A percentile compares a stretch with the other conserved stretches of the same genome.
Evolutionary conservation across 2,329 filamentous ascomycete genomes (phyloP).

Genomic region (Aureobasidium sp.): DNA sequence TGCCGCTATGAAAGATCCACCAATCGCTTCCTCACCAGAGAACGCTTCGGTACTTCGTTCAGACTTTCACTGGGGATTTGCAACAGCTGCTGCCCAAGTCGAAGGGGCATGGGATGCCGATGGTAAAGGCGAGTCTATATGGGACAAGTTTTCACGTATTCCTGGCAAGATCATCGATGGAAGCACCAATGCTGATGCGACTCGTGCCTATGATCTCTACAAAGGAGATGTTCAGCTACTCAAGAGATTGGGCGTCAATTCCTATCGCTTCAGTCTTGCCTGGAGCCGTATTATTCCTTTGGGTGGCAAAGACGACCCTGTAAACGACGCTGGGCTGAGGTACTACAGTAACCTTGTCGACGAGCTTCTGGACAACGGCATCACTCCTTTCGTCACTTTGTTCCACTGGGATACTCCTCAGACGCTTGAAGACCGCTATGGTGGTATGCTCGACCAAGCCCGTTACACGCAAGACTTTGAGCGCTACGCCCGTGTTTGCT

Average conservation of each 20-base stretch:
- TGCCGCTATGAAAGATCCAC: background rate
- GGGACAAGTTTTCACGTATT: constrained; percentile 29
- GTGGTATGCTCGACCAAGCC: constrained; percentile 30
- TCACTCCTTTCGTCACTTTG: constrained; percentile 73
- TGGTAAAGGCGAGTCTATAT: constrained; percentile 34
- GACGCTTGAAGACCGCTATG: constrained; percentile 35
- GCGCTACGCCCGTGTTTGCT: constrained; percentile 35
- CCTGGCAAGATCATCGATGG: constrained; percentile 28
- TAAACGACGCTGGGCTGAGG: constrained; percentile 71
- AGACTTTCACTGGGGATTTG: constrained; percentile 38
- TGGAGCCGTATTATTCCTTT: constrained; percentile 79
- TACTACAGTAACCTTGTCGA: constrained; percentile 76
- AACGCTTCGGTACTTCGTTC: constrained; percentile 23
- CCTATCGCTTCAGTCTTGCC: constrained; percentile 76
- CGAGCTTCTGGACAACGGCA: constrained; percentile 67
- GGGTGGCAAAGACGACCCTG: constrained; percentile 66
- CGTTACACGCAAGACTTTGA: constrained; percentile 27
- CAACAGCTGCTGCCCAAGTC: constrained; percentile 39
- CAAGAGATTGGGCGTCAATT: constrained; percentile 21
- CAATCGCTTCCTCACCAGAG: constrained; percentile 6
- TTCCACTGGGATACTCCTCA: constrained; percentile 60
- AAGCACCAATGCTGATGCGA: constrained; percentile 39
- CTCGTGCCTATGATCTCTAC: constrained; percentile 43
- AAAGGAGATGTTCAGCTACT: constrained; percentile 37
- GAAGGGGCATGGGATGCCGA: constrained; percentile 39